Conservation (phyloP, 495 filamentous ascomycete species). For the Talaromyces liani region DNA sequence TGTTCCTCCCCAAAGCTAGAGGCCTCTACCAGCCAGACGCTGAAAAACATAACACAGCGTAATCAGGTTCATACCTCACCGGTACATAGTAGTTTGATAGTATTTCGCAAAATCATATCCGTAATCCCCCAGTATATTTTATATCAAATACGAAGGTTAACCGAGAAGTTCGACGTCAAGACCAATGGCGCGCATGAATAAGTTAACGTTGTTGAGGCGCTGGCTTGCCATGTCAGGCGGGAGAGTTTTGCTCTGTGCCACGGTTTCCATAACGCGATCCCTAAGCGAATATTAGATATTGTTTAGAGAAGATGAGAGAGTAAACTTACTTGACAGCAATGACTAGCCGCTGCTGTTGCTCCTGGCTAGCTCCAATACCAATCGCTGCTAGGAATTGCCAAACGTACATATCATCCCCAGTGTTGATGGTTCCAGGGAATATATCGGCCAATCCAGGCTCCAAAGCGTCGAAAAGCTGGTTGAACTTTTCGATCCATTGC, state of each 20-base stretch:
- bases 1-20: not conserved
- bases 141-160: conserved; percentile 25
- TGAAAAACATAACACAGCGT: not conserved
- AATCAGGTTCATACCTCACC: not conserved
- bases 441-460: conserved; percentile 76
- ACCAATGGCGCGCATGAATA: conserved; percentile 97
- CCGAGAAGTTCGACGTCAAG: conserved; percentile 91
- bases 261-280: conserved; percentile 96
- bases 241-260: conserved; percentile 76
- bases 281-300: conserved; percentile 26
- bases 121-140: not conserved
- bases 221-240: conserved; percentile 75
- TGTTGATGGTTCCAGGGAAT: conserved; percentile 77
- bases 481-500: conserved; percentile 78
- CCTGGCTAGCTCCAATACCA: conserved; percentile 82
- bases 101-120: not conserved
- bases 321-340: conserved; percentile 77
- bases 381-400: conserved; percentile 97
- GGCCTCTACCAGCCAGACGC: not conserved
- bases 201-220: conserved; percentile 83
- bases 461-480: conserved; percentile 75
- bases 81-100: not conserved
- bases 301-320: not conserved
- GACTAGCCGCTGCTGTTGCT: conserved; percentile 89
- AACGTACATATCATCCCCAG: conserved; percentile 85